Conservation (phyloP, 345 rosid genomes). For the Carallia brachiata region DNA sequence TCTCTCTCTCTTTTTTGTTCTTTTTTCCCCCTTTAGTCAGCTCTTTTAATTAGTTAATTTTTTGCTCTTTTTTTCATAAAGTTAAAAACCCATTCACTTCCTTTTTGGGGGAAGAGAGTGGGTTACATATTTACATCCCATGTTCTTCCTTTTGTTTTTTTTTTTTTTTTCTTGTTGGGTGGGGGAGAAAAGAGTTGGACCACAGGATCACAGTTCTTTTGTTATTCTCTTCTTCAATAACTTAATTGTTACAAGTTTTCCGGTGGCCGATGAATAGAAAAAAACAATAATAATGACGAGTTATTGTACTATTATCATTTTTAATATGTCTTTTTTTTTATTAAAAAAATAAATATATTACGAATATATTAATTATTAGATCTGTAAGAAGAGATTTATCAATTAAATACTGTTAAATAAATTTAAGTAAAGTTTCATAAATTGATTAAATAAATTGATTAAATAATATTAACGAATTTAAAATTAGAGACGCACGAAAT, state of each 20-base stretch:
- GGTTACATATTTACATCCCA: slow-evolving; percentile 2
- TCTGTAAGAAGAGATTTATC: too few relatives aligned
- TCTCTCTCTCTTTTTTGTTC: not conserved
- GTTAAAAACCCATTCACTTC: slow-evolving; percentile 8
- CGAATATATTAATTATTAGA: not conserved
- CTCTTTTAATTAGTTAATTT: not conserved
- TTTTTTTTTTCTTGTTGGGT: slow-evolving; percentile 13
- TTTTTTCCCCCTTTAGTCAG: not conserved
- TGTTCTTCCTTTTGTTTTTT: slow-evolving; percentile 27
- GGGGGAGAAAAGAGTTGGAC: not conserved
- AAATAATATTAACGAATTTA: too few relatives aligned
- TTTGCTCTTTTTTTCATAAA: not conserved
- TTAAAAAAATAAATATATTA: slow-evolving; percentile 11
- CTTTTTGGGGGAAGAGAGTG: slow-evolving; percentile 20
- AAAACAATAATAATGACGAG: not conserved
- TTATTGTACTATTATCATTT: too few relatives aligned
- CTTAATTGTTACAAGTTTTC: slow-evolving; percentile 4
- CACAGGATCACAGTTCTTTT: slow-evolving; percentile 30
- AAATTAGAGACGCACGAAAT: too few relatives aligned
- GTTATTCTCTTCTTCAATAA: slow-evolving; percentile 17
- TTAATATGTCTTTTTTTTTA: too few relatives aligned
- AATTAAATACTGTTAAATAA: too few relatives aligned
- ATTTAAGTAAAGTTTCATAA: too few relatives aligned
- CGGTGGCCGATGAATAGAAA: slow-evolving; percentile 6
- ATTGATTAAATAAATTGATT: too few relatives aligned